Base-by-base conservation (phyloP, 2,329 filamentous ascomycete species). In the Colletotrichum australisinense region DNA sequence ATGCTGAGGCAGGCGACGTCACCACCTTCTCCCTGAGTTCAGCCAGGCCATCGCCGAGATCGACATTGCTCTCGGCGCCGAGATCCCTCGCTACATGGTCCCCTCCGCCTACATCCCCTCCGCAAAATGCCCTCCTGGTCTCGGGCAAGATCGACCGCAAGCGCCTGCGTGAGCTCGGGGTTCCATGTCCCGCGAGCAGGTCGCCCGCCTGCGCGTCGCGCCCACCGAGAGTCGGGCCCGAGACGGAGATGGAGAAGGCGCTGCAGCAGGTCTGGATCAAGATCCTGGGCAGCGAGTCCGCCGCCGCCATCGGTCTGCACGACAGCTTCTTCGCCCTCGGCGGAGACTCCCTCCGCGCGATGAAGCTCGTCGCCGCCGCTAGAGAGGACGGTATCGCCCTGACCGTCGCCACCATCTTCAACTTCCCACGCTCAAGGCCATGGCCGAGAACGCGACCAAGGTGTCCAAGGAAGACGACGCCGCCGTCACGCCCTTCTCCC, bases 281-380 rank as follows among this genome's bases (percentile, higher is more conserved):
- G 60, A 78, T 86, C 1, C 79, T 87, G 1, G 83, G 82, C 4
- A 71, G 76, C 1, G 81, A 83, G 9, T 69, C 77, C 19, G 78
- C 81, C 5, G 74, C 77, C 19, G 78, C 81, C 5, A 74, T 86
- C 12, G 80, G 80, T 16, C 78, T 80, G 2, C 78, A 82, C 8
- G 84, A 85, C 76, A 84, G 83, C 78, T 88, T 88, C 80, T 86
- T 88, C 76, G 80, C 80, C 1, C 80, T 88, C 1, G 87, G 86
- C 1, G 86, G 88, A 7, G 87, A 89, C 78, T 89, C 87, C 0
- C 80, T 89, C 2, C 81, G 83, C n/a, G 87, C 87, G 2, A 89
- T 89, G 87, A 85, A 81, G 66, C 81, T 89, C 4, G 85, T 88
- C 1, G 82, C 86, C 1, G 81, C 82, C 19, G 84, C 86, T 5